Conservation (phyloP, 2,329 filamentous ascomycete genomes). For the Colletotrichum sp. region DNA sequence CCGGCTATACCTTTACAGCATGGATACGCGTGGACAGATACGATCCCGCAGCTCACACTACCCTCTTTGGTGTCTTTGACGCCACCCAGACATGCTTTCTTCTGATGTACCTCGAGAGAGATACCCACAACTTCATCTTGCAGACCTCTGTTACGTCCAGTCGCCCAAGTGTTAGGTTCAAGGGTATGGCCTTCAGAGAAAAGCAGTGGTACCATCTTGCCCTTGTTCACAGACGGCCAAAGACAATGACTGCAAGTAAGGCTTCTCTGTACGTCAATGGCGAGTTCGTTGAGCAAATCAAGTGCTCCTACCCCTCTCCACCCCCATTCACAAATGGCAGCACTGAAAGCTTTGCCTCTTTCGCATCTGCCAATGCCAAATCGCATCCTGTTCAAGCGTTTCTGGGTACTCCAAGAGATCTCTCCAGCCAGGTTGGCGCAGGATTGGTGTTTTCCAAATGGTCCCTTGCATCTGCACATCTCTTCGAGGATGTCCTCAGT, state of each 20-base stretch:
- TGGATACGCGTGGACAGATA: slow-evolving; percentile 92
- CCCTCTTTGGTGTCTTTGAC: slow-evolving; percentile 95
- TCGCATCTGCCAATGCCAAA: slow-evolving; percentile 63
- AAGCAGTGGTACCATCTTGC: slow-evolving; percentile 92
- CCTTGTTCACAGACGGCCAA: slow-evolving; percentile 81
- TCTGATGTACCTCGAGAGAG: slow-evolving; percentile 90
- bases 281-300: slow-evolving; percentile 90
- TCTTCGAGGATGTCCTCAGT: slow-evolving; percentile 86
- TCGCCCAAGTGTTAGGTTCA: slow-evolving; percentile 92
- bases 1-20: slow-evolving; percentile 88
- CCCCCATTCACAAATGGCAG: slow-evolving; percentile 69
- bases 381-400: slow-evolving; percentile 85
- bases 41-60: slow-evolving; percentile 86
- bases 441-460: slow-evolving; percentile 80
- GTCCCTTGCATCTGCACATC: slow-evolving; percentile 87
- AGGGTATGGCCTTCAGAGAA: slow-evolving; percentile 77
- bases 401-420: slow-evolving; percentile 87
- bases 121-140: slow-evolving; percentile 91
- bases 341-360: slow-evolving; percentile 73
- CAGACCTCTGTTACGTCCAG: slow-evolving; percentile 91
- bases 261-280: slow-evolving; percentile 91
- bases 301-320: slow-evolving; percentile 83
- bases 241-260: slow-evolving; percentile 76
- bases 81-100: slow-evolving; percentile 91
- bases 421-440: slow-evolving; percentile 77